Conservation (phyloP, 768 basidiomycete genomes). For the Asterophora parasitica region DNA sequence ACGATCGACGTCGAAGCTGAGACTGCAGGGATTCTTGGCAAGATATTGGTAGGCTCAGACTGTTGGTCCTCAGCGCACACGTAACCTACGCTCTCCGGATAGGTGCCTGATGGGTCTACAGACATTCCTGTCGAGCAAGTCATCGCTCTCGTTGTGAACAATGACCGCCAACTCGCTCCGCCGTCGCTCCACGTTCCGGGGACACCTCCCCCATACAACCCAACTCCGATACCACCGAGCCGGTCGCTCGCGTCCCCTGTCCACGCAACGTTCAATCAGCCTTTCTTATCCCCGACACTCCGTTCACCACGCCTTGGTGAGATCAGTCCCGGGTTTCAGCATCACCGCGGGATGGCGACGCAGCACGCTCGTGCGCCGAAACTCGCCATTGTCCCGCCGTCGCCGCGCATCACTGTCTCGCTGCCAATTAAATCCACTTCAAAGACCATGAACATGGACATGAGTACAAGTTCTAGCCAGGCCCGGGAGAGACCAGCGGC, state of each 20-base stretch:
- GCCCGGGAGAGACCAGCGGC: not conserved
- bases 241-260: conserved; percentile 18
- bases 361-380: conserved; percentile 6
- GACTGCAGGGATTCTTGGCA: conserved; percentile 79
- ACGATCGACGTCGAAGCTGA: conserved; percentile 90
- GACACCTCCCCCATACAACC: conserved; percentile 22
- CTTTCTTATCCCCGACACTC: conserved; percentile 21
- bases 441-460: conserved; percentile 5
- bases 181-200: conserved; percentile 17
- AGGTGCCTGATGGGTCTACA: conserved; percentile 65
- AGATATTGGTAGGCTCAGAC: conserved; percentile 63
- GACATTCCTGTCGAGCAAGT: conserved; percentile 39
- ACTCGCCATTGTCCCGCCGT: conserved; percentile 18
- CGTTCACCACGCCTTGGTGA: conserved; percentile 29
- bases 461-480: not conserved
- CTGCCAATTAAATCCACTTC: conserved; percentile 5
- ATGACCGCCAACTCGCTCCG: conserved; percentile 30
- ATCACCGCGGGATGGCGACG: conserved; percentile 13
- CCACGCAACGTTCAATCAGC: conserved; percentile 19
- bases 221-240: conserved; percentile 22
- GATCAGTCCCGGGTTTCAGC: conserved; percentile 20
- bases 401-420: conserved; percentile 10
- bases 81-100: conserved; percentile 2
- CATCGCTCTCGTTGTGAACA: conserved; percentile 76
- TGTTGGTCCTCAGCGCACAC: not conserved